A percentile compares a stretch with the other conserved stretches of the same genome.
Evolutionary conservation across 768 basidiomycete species (phyloP).

Genomic region (Paxillus rubicundulus): DNA sequence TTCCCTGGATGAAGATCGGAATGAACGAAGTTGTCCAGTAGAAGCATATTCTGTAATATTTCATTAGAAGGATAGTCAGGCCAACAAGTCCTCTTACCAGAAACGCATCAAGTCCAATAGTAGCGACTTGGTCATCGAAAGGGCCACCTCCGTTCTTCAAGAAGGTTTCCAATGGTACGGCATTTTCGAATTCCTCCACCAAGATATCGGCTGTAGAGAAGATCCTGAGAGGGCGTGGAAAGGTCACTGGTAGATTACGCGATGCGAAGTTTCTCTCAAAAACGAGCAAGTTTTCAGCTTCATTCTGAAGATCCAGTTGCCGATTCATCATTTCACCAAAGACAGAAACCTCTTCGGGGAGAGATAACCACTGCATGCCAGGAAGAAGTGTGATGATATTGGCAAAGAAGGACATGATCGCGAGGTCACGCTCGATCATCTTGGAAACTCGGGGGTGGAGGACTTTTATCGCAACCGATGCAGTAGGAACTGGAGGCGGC

Average conservation of each 20-base stretch:
- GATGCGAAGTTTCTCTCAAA: slow-evolving; percentile 87
- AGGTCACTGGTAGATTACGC: slow-evolving; percentile 78
- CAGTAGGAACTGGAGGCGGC: slow-evolving; percentile 71
- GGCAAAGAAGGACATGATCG: slow-evolving; percentile 95
- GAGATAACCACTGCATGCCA: slow-evolving; percentile 94
- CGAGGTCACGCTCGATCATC: slow-evolving; percentile 83
- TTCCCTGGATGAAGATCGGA: slow-evolving; percentile 91
- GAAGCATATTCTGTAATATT: slow-evolving; percentile 81
- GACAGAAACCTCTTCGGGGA: slow-evolving; percentile 91
- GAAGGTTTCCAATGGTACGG: slow-evolving; percentile 84
- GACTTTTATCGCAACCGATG: slow-evolving; percentile 93
- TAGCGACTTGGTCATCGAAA: slow-evolving; percentile 86
- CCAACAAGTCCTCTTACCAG: slow-evolving; percentile 51
- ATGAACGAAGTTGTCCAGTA: slow-evolving; percentile 97
- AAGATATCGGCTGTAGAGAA: slow-evolving; percentile 83
- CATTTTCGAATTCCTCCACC: slow-evolving; percentile 92
- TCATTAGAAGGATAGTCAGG: slow-evolving; percentile 1
- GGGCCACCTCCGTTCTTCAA: slow-evolving; percentile 89
- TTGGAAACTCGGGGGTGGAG: slow-evolving; percentile 85
- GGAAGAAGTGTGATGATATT: slow-evolving; percentile 73
- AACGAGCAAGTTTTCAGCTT: slow-evolving; percentile 79
- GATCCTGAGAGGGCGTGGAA: slow-evolving; percentile 80
- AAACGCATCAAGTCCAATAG: slow-evolving; percentile 92
- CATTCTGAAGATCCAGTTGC: slow-evolving; percentile 87
- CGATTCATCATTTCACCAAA: slow-evolving; percentile 97